These are phyloP conservation scores for Avena insularis DNA, from an alignment of 176 grass and related monocot species.

Conservation along the genomic window DNA sequence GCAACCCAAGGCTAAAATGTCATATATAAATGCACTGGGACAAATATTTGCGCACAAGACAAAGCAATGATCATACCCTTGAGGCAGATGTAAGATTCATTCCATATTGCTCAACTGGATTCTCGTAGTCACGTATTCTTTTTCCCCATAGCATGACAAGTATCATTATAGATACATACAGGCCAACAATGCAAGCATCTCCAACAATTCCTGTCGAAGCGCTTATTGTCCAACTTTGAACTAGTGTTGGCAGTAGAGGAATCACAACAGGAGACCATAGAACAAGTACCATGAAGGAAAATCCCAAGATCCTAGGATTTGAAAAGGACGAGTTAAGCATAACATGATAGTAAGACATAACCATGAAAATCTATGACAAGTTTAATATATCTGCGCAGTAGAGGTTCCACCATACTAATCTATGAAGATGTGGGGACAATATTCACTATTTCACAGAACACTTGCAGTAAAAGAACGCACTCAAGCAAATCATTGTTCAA, in stretches of 20 bases:
- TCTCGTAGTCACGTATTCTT: conserved; percentile 81
- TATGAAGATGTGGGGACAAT: background rate
- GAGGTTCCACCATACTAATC: conserved; percentile 25
- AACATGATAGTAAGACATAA: background rate
- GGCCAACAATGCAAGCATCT: conserved; percentile 74
- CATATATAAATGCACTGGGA: background rate
- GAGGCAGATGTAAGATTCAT: conserved; percentile 65
- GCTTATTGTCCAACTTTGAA: conserved; percentile 84
- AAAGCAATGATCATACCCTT: conserved; percentile 58
- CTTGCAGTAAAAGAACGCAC: conserved; percentile 20
- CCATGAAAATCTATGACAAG: conserved; percentile 7
- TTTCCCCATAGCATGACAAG: conserved; percentile 95
- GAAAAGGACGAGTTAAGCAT: conserved; percentile 34
- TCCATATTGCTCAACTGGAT: conserved; percentile 91
- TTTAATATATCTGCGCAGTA: background rate
- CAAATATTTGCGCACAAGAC: conserved; percentile 35
- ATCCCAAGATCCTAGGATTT: conserved; percentile 69
- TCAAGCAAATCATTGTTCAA: conserved; percentile 27
- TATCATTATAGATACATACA: conserved; percentile 76
- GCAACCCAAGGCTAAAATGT: conserved; percentile 51
- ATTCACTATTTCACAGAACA: conserved; percentile 10
- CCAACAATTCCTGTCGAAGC: conserved; percentile 70
- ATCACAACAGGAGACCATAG: conserved; percentile 95
- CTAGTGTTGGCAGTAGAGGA: conserved; percentile 80
- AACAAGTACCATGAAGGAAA: conserved; percentile 84